These are phyloP conservation scores for Micractinium sp. DNA, from an alignment of 139 green algal species.

Conservation along the genomic window DNA sequence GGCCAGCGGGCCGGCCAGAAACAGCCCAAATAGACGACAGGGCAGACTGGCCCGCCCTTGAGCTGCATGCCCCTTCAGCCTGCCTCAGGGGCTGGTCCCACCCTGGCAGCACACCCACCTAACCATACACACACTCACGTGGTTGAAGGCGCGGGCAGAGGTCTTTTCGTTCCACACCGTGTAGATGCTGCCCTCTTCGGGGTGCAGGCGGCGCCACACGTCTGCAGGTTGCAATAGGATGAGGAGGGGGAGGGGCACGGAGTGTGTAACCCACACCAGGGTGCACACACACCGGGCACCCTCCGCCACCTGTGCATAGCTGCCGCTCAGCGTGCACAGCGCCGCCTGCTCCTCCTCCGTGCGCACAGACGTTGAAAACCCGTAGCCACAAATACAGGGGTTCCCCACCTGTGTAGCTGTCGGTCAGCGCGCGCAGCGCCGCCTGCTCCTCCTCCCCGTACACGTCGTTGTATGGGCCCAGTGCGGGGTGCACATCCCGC, in stretches of 20 bases:
- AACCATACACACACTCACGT: conserved; percentile 43
- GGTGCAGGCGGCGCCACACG: conserved; percentile 66
- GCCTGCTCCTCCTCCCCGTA: conserved; percentile 51
- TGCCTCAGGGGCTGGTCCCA: too few relatives aligned
- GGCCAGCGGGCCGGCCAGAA: too few relatives aligned
- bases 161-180: conserved; percentile 79
- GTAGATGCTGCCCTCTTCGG: conserved; percentile 42
- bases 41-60: background rate
- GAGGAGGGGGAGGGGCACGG: background rate
- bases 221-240: conserved; percentile 36
- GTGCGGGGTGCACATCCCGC: conserved; percentile 55
- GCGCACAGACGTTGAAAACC: background rate
- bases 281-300: too few relatives aligned
- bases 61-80: too few relatives aligned
- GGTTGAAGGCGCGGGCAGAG: conserved; percentile 72
- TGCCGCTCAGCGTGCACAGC: too few relatives aligned
- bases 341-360: background rate
- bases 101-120: background rate
- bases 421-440: conserved; percentile 38
- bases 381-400: too few relatives aligned
- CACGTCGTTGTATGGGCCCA: conserved; percentile 34
- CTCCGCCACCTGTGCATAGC: too few relatives aligned
- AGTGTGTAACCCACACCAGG: too few relatives aligned
- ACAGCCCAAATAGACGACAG: background rate
- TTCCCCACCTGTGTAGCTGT: conserved; percentile 21